Evolutionary conservation across 1,139 yeast species (phyloP).

Genomic region (Kodamaea alishanica): DNA sequence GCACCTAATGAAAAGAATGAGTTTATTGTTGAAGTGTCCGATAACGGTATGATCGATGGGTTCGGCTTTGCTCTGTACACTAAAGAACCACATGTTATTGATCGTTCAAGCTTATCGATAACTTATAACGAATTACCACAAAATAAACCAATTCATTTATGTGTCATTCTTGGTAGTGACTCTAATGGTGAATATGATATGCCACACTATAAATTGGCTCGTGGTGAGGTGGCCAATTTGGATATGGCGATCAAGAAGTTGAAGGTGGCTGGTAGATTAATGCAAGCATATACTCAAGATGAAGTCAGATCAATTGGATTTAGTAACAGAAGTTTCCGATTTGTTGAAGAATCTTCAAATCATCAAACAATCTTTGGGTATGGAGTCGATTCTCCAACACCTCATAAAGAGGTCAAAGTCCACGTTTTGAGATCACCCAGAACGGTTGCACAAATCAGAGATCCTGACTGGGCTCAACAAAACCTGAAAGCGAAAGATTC

Average conservation of each 20-base stretch:
- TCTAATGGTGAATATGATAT: conserved; percentile 73
- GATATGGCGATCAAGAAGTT: conserved; percentile 73
- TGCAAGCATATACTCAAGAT: conserved; percentile 92
- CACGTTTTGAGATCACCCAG: conserved; percentile 68
- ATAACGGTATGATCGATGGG: conserved; percentile 23
- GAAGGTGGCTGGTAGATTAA: conserved; percentile 80
- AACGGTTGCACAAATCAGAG: conserved; percentile 68
- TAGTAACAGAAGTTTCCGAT: conserved; percentile 76
- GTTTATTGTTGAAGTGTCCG: conserved; percentile 28
- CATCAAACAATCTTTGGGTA: conserved; percentile 38
- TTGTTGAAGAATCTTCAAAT: conserved; percentile 57
- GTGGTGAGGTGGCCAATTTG: conserved; percentile 65
- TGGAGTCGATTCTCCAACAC: conserved; percentile 28
- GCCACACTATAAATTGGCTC: conserved; percentile 49
- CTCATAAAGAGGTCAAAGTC: conserved; percentile 68
- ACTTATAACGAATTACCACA: conserved; percentile 57
- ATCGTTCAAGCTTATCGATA: conserved; percentile 30
- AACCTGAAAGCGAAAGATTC: conserved; percentile 65
- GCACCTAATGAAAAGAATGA: conserved; percentile 56
- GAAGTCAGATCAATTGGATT: conserved; percentile 80
- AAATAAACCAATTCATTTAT: conserved; percentile 79
- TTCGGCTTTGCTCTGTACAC: conserved; percentile 30
- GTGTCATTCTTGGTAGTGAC: conserved; percentile 73
- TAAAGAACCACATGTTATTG: conserved; percentile 21
- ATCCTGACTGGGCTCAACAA: conserved; percentile 85